Percentiles rank a stretch among this genome's conserved stretches.
Evolutionary conservation across 805 yeast species (phyloP).

Genomic region (Zygotorulaspora florentina): DNA sequence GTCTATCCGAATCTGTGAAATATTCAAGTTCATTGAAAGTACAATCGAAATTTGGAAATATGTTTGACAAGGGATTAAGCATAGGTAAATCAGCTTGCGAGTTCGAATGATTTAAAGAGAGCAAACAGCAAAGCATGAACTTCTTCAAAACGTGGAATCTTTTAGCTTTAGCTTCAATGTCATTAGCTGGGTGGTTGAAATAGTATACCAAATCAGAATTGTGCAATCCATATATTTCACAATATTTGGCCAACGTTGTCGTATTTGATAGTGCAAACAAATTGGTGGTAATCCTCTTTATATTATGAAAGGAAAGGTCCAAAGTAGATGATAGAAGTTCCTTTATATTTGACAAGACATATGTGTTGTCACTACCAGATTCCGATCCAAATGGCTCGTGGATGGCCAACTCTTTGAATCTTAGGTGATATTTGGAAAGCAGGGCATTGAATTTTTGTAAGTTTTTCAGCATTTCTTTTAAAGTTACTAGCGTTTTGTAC

Average conservation of each 20-base stretch:
- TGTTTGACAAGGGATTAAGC: conserved; percentile 2
- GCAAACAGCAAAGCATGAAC: conserved; percentile 41
- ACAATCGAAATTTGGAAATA: conserved; percentile 7
- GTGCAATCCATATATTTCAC: conserved; percentile 41
- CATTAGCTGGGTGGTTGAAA: conserved; percentile 15
- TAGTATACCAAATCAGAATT: conserved; percentile 30
- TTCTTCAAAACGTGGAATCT: conserved; percentile 40
- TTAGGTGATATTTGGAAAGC: conserved; percentile 26
- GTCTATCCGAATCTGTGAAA: conserved; percentile 3
- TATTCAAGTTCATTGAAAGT: not conserved
- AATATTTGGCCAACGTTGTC: conserved; percentile 39
- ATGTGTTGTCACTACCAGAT: not conserved
- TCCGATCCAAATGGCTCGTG: conserved; percentile 19
- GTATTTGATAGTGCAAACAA: conserved; percentile 31
- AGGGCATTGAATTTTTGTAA: conserved; percentile 26
- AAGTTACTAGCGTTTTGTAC: conserved; percentile 15
- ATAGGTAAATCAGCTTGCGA: conserved; percentile 6
- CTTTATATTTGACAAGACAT: conserved; percentile 16
- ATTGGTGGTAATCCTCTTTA: conserved; percentile 26
- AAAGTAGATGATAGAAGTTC: conserved; percentile 35
- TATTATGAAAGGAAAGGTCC: conserved; percentile 27
- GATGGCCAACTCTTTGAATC: conserved; percentile 31
- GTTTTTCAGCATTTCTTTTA: conserved; percentile 14
- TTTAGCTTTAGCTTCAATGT: conserved; percentile 32
- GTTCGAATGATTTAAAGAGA: conserved; percentile 34